Evolutionary conservation across 352 stramenopile species (phyloP), one percentile per base, ranked within the genome.

Genomic region (Phytophthora crassamura): DNA sequence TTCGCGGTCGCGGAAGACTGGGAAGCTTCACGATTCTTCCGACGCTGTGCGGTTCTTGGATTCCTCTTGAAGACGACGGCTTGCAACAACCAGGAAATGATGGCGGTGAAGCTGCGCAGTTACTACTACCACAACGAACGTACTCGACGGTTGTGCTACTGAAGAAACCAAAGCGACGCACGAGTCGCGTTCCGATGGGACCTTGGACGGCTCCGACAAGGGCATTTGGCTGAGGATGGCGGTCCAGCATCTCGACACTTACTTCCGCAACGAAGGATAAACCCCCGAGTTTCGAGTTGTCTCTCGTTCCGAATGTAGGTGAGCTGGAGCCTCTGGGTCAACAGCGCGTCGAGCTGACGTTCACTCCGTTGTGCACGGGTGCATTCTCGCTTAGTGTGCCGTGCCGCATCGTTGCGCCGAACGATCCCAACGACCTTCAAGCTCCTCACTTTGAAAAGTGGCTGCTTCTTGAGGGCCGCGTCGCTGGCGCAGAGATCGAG

Each of bases 91-190:
- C 49, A 61, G 59, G 51, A 32, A 58, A 52, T 45, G 15, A 16
- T 40, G 61, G 28, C 11, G n/a, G 38, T 28, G 49, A 67, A 51
- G 49, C 43, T 14, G 42, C 28, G 16, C 54, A 67, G 28, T 11
- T 71, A 20, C 36, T 75, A 15, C 33, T 57, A 7, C 42, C 41
- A 12, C 42, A 57, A 11, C 41, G 52, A 9, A 66, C 50, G 18
- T 73, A 76, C 42, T 54, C 47, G 0, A 25, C 52, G 12, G 60
- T n/a, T 20, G 63, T 73, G 18, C 0, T 70, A n/a, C 3, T 18
- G 73, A 7, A 63, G 52, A 9, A 88, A 88, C 46, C 54, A 77
- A n/a, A 67, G 62, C 48, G 48, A 65, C 32, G 75, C 75, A 9
- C 47, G 25, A 3, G 60, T 87, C 7, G 28, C 28, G 1, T 77